Evolutionary conservation across 75 land plant genomes (phyloP).

Genomic region (Gnetum montanum): DNA sequence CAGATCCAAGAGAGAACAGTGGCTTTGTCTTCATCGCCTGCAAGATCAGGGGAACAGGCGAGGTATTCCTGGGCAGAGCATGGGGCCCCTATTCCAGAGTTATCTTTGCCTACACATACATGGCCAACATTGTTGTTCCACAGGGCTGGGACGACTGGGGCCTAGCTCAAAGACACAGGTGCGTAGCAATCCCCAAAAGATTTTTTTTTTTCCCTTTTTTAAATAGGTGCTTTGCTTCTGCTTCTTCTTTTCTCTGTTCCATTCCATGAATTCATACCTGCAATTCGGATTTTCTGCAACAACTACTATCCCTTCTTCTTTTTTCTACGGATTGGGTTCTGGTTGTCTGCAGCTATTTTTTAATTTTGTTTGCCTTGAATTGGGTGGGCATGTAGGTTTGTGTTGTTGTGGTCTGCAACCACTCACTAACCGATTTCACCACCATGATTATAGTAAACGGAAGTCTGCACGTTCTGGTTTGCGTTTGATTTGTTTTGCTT

Average conservation of each 20-base stretch:
- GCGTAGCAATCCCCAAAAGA: background rate
- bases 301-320: too few species aligned
- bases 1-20: slow-evolving; percentile 23
- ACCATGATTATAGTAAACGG: background rate
- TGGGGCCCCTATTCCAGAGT: slow-evolving; percentile 68
- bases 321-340: too few species aligned
- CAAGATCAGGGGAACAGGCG: slow-evolving; percentile 31
- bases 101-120: slow-evolving; percentile 45
- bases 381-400: too few species aligned
- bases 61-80: slow-evolving; percentile 61
- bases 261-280: background rate
- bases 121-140: slow-evolving; percentile 37
- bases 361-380: too few species aligned
- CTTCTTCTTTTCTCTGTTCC: background rate
- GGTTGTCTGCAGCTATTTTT: too few species aligned
- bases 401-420: background rate
- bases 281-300: too few species aligned
- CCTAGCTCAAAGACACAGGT: background rate
- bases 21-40: slow-evolving; percentile 73
- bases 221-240: background rate
- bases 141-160: slow-evolving; percentile 44
- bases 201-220: background rate
- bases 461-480: slow-evolving; percentile 1
- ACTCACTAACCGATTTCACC: background rate
- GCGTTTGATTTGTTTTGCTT: background rate